Percentiles rank a stretch among this genome's conserved stretches.
These are phyloP conservation scores for Gryganskiella cystojenkinii DNA, from an alignment of 192 early-diverging fungal species.

Conservation along the genomic window DNA sequence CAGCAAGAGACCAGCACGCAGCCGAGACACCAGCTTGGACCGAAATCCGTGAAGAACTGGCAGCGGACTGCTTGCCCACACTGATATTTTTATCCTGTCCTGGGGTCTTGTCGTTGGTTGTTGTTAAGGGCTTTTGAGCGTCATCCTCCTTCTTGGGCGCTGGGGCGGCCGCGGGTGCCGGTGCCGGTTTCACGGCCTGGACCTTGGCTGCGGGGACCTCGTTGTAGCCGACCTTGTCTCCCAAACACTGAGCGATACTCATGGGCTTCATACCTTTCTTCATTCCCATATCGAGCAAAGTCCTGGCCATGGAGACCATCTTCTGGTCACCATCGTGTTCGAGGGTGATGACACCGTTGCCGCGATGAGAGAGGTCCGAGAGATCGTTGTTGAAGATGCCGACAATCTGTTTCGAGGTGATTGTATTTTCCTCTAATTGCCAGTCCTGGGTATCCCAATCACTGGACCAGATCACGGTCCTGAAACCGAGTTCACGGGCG, in stretches of 20 bases:
- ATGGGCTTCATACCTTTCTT: slow-evolving; percentile 35
- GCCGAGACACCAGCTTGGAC: slow-evolving; percentile 13
- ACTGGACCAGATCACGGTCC: slow-evolving; percentile 62
- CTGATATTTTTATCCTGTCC: no score
- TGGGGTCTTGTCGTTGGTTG: neutral
- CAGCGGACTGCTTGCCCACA: slow-evolving; percentile 2
- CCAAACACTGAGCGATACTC: slow-evolving; percentile 34
- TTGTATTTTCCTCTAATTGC: slow-evolving; percentile 48
- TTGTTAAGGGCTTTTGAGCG: no score
- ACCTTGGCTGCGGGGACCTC: slow-evolving; percentile 8
- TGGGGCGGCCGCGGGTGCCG: neutral
- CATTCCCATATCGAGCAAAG: slow-evolving; percentile 35
- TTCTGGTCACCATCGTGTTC: slow-evolving; percentile 39
- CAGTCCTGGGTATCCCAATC: slow-evolving; percentile 67
- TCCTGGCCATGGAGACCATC: slow-evolving; percentile 30
- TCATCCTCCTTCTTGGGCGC: neutral
- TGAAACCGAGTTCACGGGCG: slow-evolving; percentile 49
- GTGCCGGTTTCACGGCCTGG: no score
- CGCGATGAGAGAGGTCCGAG: neutral
- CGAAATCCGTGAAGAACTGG: neutral
- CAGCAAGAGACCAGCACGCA: slow-evolving; percentile 22
- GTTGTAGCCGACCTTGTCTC: slow-evolving; percentile 27
- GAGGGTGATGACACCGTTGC: slow-evolving; percentile 31
- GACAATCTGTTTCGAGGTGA: slow-evolving; percentile 27
- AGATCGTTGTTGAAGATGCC: slow-evolving; percentile 38